phyloP scores from a whole-genome alignment of 768 basidiomycete species.

The Tulasnella sp. region DNA sequence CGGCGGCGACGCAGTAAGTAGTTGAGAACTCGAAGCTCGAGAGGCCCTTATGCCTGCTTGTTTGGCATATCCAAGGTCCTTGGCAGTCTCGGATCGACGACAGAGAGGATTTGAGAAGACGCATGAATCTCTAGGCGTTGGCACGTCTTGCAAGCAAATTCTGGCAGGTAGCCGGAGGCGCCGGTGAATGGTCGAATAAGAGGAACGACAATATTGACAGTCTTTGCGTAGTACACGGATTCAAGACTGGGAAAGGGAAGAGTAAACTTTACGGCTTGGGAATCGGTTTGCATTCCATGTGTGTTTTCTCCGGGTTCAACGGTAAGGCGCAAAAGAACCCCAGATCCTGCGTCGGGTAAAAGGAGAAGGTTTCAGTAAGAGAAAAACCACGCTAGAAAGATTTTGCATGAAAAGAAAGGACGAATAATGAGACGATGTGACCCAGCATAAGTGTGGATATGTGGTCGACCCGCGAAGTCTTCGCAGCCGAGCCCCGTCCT shows the following conservation, averaged over 20 bases:
- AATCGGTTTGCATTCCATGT: constrained; percentile 61
- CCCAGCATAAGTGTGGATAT: no score
- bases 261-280: constrained; percentile 22
- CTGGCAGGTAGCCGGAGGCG: no score
- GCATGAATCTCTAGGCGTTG: no score
- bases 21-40: no score
- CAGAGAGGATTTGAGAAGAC: no score
- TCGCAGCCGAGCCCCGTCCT: neutral
- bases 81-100: no score
- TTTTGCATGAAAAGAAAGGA: neutral
- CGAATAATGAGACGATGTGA: neutral
- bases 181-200: neutral
- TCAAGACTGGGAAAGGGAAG: neutral
- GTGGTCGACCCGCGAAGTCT: neutral
- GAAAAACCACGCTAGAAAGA: neutral
- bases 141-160: no score
- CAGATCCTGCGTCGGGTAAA: constrained; percentile 32
- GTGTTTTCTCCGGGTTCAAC: constrained; percentile 49
- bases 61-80: no score
- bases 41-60: no score
- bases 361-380: neutral
- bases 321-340: constrained; percentile 62
- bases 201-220: neutral
- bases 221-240: neutral
- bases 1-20: no score